Conservation (phyloP, 1,284 basidiomycete genomes). For the Heterobasidion parviporum region DNA sequence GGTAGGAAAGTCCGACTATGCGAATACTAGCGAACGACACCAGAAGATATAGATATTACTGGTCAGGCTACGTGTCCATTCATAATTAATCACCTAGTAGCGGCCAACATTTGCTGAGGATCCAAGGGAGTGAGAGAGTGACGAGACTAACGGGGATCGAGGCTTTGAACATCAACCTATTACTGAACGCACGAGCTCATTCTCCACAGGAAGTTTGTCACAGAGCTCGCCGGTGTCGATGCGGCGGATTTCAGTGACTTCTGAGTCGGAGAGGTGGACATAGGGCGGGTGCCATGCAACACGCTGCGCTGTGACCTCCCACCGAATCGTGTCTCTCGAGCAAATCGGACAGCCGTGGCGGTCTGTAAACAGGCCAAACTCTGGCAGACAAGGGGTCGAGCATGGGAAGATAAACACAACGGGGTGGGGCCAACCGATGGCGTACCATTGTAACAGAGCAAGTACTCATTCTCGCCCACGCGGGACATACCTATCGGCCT, state of each 20-base stretch:
- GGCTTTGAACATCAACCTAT: slow-evolving; percentile 33
- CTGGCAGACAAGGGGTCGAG: slow-evolving; percentile 27
- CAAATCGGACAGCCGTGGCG: slow-evolving; percentile 83
- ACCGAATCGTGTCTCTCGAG: slow-evolving; percentile 73
- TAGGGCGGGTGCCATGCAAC: slow-evolving; percentile 88
- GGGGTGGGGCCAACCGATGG: slow-evolving; percentile 1
- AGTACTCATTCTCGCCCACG: slow-evolving; percentile 80
- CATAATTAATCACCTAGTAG: too few species aligned
- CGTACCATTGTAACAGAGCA: slow-evolving; percentile 88
- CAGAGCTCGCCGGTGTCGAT: slow-evolving; percentile 77
- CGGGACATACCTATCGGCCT: slow-evolving; percentile 92
- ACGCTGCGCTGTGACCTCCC: slow-evolving; percentile 87
- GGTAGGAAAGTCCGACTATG: too few species aligned
- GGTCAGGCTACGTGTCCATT: too few species aligned
- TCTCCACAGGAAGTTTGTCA: slow-evolving; percentile 80
- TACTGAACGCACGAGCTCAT: slow-evolving; percentile 20
- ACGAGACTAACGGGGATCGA: slow-evolving; percentile 76
- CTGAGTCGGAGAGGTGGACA: slow-evolving; percentile 84
- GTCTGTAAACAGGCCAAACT: slow-evolving; percentile 87
- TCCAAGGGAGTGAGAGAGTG: slow-evolving; percentile 26
- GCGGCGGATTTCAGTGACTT: slow-evolving; percentile 91
- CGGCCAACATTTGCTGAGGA: slow-evolving; percentile 10
- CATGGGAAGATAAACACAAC: slow-evolving; percentile 6
- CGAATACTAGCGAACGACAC: too few species aligned
- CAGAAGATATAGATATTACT: too few species aligned